phyloP scores from a whole-genome alignment of 2,329 filamentous ascomycete species.

The Sclerotiophoma versabilis region DNA sequence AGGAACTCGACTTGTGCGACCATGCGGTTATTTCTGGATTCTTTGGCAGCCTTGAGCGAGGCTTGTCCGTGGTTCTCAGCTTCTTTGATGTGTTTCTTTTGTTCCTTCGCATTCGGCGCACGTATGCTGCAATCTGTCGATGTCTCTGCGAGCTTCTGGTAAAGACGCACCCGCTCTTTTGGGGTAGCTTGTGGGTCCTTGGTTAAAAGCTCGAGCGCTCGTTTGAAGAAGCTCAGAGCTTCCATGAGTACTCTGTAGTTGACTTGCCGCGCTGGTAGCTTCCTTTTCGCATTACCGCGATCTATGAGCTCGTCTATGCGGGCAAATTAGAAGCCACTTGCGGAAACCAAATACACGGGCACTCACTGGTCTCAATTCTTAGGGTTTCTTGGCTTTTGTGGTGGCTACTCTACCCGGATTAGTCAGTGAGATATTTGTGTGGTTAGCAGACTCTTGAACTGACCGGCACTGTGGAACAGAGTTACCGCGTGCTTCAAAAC shows the following conservation, averaged over 20 bases:
- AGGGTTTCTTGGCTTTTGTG: not conserved
- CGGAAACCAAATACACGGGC: too few species aligned
- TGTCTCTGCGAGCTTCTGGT: constrained; percentile 25
- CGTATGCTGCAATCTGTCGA: constrained; percentile 15
- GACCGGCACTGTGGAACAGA: too few species aligned
- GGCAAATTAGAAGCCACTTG: too few species aligned
- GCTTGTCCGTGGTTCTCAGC: constrained; percentile 18
- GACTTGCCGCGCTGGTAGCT: not conserved
- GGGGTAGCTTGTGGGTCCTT: constrained; percentile 16
- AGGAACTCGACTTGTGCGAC: constrained; percentile 22
- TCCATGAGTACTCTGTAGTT: constrained; percentile 11
- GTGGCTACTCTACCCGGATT: not conserved
- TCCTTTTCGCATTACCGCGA: not conserved
- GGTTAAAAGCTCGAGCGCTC: constrained; percentile 19
- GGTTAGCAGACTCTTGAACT: too few species aligned
- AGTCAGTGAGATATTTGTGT: too few species aligned
- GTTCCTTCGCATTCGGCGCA: not conserved
- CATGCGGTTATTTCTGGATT: constrained; percentile 17
- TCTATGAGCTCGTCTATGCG: not conserved
- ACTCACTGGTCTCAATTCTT: not conserved
- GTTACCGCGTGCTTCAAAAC: not conserved
- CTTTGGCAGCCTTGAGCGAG: constrained; percentile 14
- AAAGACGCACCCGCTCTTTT: constrained; percentile 24
- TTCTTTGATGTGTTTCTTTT: constrained; percentile 11
- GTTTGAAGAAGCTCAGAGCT: too few species aligned